Base-by-base conservation (phyloP, 2,329 filamentous ascomycete genomes). In the Fonsecaea monophora region DNA sequence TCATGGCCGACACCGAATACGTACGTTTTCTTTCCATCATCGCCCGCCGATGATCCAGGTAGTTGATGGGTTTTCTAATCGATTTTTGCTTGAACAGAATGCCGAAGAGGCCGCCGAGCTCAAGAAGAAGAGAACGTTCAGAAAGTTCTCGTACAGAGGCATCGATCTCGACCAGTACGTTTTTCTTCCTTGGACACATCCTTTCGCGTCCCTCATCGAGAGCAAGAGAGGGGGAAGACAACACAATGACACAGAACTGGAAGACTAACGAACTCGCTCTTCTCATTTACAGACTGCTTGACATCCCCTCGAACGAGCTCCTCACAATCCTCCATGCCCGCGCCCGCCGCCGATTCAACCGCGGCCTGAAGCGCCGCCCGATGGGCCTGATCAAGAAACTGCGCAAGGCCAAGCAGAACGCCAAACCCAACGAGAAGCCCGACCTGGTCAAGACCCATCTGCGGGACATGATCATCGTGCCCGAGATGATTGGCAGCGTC, bases 311-410 rank as follows among this genome's bases (percentile, higher is more conserved):
- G 80, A 95, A 98, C 84, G 92, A 98, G 86, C 93, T 99, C 84
- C 94, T 95, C 81, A 94, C 97, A 91, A 92, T 99, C 83, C 94
- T 99, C 80, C 95, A 99, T 88, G 95, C 95, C 80, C 95, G 95
- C 83, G 95, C 95, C 82, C 94, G 95, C 82, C 90, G 95, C 84
- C 90, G 96, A 83, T 98, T 99, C 91, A 98, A 98, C 91, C 94
- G 95, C 77, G 95, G 95, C 80, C 91, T 99, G 79, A 99, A 98
- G 92, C 94, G 95, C 87, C 96, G 96, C 89, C 95, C 95, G 79
- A 98, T 99, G 95, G 95, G 95, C 78, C 88, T 99, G 80, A 98
- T 99, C 90, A 98, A 98, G 92, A 99, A 99, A 90, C 92, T 99
- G 80, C 94, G 95, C 84, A 98, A 97, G 89, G 91, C 95, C 77